Evolutionary conservation across 805 yeast genomes (phyloP).

Genomic region (Candida yuanshanica): DNA sequence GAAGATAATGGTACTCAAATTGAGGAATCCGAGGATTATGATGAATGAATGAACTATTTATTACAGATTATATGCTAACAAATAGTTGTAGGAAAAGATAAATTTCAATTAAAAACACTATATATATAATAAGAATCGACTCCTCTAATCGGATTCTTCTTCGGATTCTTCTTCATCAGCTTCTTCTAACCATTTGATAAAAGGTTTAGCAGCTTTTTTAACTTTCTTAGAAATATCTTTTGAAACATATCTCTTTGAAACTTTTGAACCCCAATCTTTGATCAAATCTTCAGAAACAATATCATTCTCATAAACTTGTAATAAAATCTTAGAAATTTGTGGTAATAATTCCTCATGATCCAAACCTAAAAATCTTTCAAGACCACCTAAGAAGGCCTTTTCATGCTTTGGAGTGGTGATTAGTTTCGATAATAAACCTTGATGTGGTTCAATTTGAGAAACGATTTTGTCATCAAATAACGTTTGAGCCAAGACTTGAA

Average conservation of each 20-base stretch:
- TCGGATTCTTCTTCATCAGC: slow-evolving; percentile 75
- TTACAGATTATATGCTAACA: too few species aligned
- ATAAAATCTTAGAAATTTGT: slow-evolving; percentile 72
- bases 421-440: slow-evolving; percentile 77
- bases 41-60: too few species aligned
- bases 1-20: slow-evolving; percentile 6
- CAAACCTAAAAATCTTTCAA: slow-evolving; percentile 87
- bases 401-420: slow-evolving; percentile 66
- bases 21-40: slow-evolving; percentile 5
- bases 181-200: slow-evolving; percentile 88
- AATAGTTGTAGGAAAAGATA: background rate
- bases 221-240: slow-evolving; percentile 90
- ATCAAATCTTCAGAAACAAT: slow-evolving; percentile 79
- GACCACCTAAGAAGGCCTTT: slow-evolving; percentile 89
- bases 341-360: slow-evolving; percentile 70
- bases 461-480: slow-evolving; percentile 76
- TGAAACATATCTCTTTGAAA: slow-evolving; percentile 88
- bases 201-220: slow-evolving; percentile 94
- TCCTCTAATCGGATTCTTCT: slow-evolving; percentile 17
- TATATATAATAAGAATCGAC: background rate
- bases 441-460: slow-evolving; percentile 66
- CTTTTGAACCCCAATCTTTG: slow-evolving; percentile 81
- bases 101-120: background rate
- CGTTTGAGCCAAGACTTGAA: slow-evolving; percentile 89
- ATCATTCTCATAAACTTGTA: slow-evolving; percentile 78